Evolutionary conservation across 73 alveolate species (phyloP).

Genomic region (Paramecium sexaurelia): DNA sequence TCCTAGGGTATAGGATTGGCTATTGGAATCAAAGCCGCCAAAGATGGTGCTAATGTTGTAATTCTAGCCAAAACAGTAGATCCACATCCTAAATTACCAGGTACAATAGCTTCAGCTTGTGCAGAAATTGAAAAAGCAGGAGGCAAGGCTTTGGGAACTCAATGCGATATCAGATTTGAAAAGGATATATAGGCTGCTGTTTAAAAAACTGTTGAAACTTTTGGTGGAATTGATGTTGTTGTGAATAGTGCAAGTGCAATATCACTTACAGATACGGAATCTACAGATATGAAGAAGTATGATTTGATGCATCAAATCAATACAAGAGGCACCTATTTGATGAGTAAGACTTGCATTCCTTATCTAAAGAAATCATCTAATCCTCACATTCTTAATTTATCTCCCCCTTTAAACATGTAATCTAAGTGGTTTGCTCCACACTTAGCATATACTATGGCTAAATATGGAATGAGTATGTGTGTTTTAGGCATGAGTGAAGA

Average conservation of each 20-base stretch:
- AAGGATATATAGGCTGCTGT: constrained; percentile 83
- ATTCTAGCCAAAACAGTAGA: constrained; percentile 89
- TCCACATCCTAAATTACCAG: constrained; percentile 81
- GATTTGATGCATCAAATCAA: constrained; percentile 80
- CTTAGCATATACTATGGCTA: constrained; percentile 83
- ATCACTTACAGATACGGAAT: constrained; percentile 71
- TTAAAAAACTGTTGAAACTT: constrained; percentile 76
- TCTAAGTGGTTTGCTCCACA: constrained; percentile 83
- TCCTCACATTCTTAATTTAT: constrained; percentile 85
- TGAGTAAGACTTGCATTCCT: constrained; percentile 81
- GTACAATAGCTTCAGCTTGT: constrained; percentile 91
- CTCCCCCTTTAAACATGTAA: constrained; percentile 82
- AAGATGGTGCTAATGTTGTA: constrained; percentile 91
- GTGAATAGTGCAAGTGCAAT: constrained; percentile 91
- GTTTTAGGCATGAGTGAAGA: constrained; percentile 87
- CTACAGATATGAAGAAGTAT: constrained; percentile 80
- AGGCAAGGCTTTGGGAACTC: constrained; percentile 80
- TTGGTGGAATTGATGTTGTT: constrained; percentile 89
- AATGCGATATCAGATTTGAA: constrained; percentile 90
- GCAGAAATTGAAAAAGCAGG: constrained; percentile 85
- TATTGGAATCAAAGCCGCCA: constrained; percentile 86
- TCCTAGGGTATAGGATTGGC: constrained; percentile 84
- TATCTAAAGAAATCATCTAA: constrained; percentile 79
- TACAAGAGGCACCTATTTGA: constrained; percentile 85
- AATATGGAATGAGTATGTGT: constrained; percentile 83